phyloP scores from a whole-genome alignment of 495 filamentous ascomycete genomes.

The Parachaetomium inaequale region DNA sequence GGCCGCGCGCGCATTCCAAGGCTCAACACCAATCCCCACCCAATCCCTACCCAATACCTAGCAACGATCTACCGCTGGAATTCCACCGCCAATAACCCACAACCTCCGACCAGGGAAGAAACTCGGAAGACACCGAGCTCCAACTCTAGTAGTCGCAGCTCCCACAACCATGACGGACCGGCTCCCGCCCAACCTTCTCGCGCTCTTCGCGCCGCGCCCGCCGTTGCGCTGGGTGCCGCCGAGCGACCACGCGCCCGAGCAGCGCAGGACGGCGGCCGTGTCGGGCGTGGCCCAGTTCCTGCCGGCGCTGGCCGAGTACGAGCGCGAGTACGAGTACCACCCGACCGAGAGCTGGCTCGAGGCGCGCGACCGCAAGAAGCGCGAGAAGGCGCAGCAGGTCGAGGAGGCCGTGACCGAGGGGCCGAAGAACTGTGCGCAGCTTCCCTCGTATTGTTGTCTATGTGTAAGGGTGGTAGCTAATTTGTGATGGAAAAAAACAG shows the following conservation, averaged over 20 bases:
- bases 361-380: slow-evolving; percentile 69
- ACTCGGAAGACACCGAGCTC: no score
- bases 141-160: no score
- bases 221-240: slow-evolving; percentile 86
- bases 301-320: slow-evolving; percentile 62
- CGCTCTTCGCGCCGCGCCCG: slow-evolving; percentile 90
- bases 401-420: slow-evolving; percentile 63
- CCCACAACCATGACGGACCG: slow-evolving; percentile 76
- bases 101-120: no score
- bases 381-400: slow-evolving; percentile 67
- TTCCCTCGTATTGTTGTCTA: not conserved
- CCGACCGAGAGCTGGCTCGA: slow-evolving; percentile 93
- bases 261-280: slow-evolving; percentile 69
- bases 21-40: not conserved
- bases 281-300: slow-evolving; percentile 71
- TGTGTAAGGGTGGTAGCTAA: not conserved
- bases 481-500: slow-evolving; percentile 38
- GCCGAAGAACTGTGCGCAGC: slow-evolving; percentile 61
- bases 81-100: not conserved
- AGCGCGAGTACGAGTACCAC: slow-evolving; percentile 67
- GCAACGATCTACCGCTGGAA: not conserved
- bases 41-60: not conserved
- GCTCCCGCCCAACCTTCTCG: slow-evolving; percentile 85
- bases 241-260: slow-evolving; percentile 75
- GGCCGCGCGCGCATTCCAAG: not conserved